A percentile compares a stretch with the other conserved stretches of the same genome.
Evolutionary conservation across 2,329 filamentous ascomycete genomes (phyloP).

Genomic region (Pleoardoris graminearum): DNA sequence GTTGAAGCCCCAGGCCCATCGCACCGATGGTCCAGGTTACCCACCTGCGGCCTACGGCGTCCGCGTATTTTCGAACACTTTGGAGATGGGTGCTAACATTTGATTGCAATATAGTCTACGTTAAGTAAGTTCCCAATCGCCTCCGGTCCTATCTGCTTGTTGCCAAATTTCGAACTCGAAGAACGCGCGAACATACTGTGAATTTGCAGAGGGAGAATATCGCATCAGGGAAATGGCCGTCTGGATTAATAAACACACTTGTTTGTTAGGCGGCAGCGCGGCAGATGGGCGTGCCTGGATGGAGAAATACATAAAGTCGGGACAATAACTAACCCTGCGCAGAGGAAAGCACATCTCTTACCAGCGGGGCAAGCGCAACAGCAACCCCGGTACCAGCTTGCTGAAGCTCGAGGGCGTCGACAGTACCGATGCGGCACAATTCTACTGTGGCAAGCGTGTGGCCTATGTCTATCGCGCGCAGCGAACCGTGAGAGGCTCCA

Average conservation of each 20-base stretch:
- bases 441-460: slow-evolving; percentile 99
- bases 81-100: slow-evolving; percentile 15
- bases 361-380: slow-evolving; percentile 84
- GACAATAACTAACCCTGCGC: slow-evolving; percentile 17
- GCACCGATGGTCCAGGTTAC: not conserved
- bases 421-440: slow-evolving; percentile 79
- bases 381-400: slow-evolving; percentile 85
- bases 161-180: not conserved
- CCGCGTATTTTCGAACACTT: not conserved
- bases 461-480: slow-evolving; percentile 97
- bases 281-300: not conserved
- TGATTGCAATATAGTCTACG: slow-evolving; percentile 36
- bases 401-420: slow-evolving; percentile 99
- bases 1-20: slow-evolving; percentile 10
- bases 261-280: not conserved
- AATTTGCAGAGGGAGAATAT: not conserved
- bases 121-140: slow-evolving; percentile 33
- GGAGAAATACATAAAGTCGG: not conserved
- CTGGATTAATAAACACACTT: no score
- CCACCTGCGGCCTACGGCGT: not conserved
- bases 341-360: slow-evolving; percentile 96
- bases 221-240: not conserved
- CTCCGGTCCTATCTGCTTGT: slow-evolving; percentile 2
- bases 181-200: not conserved
- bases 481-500: slow-evolving; percentile 93